phyloP scores from a whole-genome alignment of 768 basidiomycete species.

The Pulveroboletus frians region DNA sequence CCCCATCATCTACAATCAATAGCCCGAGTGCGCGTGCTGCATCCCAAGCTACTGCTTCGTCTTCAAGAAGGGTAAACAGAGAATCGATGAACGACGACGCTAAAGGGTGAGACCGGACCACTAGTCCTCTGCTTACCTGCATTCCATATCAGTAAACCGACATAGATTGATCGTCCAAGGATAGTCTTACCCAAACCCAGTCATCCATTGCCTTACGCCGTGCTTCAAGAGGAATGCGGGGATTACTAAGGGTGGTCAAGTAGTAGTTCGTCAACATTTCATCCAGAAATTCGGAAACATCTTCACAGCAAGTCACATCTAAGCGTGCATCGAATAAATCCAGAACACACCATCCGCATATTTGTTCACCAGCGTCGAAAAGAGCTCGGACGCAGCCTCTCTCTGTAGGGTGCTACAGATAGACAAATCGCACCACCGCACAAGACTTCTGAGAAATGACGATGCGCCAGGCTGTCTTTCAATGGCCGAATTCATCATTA shows the following conservation, averaged over 20 bases:
- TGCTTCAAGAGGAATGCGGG: slow-evolving; percentile 24
- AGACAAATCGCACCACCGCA: slow-evolving; percentile 54
- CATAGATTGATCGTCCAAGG: neutral
- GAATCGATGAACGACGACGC: slow-evolving; percentile 54
- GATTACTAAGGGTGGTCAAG: slow-evolving; percentile 40
- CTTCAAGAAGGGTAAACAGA: slow-evolving; percentile 67
- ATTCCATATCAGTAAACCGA: slow-evolving; percentile 1
- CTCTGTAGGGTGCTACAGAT: slow-evolving; percentile 48
- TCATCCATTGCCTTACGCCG: slow-evolving; percentile 50
- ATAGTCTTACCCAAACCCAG: slow-evolving; percentile 65
- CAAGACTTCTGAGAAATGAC: slow-evolving; percentile 47
- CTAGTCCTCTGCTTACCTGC: slow-evolving; percentile 74
- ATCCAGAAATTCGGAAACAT: slow-evolving; percentile 41
- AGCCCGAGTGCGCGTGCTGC: slow-evolving; percentile 75
- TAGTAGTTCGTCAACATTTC: slow-evolving; percentile 45
- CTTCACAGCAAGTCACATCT: slow-evolving; percentile 28
- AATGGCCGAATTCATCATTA: slow-evolving; percentile 9
- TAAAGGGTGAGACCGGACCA: slow-evolving; percentile 64
- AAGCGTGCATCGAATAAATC: neutral
- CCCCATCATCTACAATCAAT: slow-evolving; percentile 52
- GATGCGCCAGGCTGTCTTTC: slow-evolving; percentile 47
- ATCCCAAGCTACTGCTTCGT: slow-evolving; percentile 57
- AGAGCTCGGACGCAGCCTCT: slow-evolving; percentile 49
- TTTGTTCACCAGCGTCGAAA: slow-evolving; percentile 78
- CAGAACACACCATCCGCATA: slow-evolving; percentile 50